Evolutionary conservation across 306 rosid genomes (phyloP).

Genomic region (Glycine tomentella): DNA sequence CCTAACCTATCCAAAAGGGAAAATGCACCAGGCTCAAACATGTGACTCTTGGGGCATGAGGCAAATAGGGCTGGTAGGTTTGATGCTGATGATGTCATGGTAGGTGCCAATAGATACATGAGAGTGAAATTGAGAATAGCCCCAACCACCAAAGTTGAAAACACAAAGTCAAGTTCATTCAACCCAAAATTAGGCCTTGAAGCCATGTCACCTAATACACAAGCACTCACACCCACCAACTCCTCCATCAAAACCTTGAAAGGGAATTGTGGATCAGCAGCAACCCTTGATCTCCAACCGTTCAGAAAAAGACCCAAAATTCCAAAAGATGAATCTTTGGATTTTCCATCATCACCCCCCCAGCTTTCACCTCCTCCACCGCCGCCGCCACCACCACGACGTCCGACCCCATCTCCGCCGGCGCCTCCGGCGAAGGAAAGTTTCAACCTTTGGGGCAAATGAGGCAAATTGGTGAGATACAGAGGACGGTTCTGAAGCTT

Average conservation of each 20-base stretch:
- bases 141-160: slow-evolving; percentile 95
- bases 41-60: slow-evolving; percentile 82
- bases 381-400: slow-evolving; percentile 44
- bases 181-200: slow-evolving; percentile 96
- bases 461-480: slow-evolving; percentile 43
- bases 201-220: slow-evolving; percentile 97
- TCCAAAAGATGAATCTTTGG: slow-evolving; percentile 61
- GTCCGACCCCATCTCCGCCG: slow-evolving; percentile 59
- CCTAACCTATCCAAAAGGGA: slow-evolving; percentile 65
- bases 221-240: slow-evolving; percentile 84
- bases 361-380: slow-evolving; percentile 42
- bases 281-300: slow-evolving; percentile 96
- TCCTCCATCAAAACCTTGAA: slow-evolving; percentile 98
- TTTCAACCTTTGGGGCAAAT: slow-evolving; percentile 48
- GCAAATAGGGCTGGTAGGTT: slow-evolving; percentile 74
- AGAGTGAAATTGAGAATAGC: slow-evolving; percentile 87
- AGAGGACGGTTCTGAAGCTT: slow-evolving; percentile 50
- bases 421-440: slow-evolving; percentile 62
- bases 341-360: slow-evolving; percentile 29
- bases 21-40: slow-evolving; percentile 89
- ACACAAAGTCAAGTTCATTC: slow-evolving; percentile 95
- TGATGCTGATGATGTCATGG: slow-evolving; percentile 58
- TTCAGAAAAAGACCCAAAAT: slow-evolving; percentile 65
- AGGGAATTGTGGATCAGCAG: slow-evolving; percentile 98
- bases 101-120: slow-evolving; percentile 93